Conservation (phyloP, 768 basidiomycete genomes). For the Tulasnella sp. region DNA sequence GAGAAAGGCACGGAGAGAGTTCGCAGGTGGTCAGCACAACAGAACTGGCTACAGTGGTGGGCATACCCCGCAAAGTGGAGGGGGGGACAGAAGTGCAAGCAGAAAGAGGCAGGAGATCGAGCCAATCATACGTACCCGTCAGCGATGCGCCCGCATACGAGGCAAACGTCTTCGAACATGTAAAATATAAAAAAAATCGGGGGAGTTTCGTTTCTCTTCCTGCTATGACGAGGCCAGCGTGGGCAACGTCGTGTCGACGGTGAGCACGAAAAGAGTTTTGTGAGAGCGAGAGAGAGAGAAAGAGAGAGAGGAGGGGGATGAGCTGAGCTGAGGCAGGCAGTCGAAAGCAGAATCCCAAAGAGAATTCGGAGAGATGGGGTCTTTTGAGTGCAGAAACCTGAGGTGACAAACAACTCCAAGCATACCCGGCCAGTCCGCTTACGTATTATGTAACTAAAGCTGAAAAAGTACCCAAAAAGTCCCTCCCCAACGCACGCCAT, state of each 20-base stretch:
- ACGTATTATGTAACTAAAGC: constrained; percentile 18
- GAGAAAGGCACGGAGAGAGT: neutral
- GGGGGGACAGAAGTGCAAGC: neutral
- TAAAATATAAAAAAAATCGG: neutral
- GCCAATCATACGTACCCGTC: constrained; percentile 26
- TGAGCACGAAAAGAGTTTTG: neutral
- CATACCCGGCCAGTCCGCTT: constrained; percentile 6
- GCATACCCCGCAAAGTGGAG: neutral
- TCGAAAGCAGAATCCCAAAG: constrained; percentile 19
- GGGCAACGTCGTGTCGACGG: neutral
- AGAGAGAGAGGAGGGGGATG: neutral
- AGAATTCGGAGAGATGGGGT: neutral
- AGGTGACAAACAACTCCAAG: neutral
- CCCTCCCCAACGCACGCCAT: neutral
- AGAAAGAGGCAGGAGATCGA: constrained; percentile 16
- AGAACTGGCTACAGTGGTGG: neutral
- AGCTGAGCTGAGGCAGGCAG: constrained; percentile 12
- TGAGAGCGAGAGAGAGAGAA: neutral
- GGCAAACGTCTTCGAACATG: constrained; percentile 35
- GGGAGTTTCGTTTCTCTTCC: neutral
- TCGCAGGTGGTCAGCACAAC: neutral
- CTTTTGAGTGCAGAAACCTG: neutral
- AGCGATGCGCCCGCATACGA: constrained; percentile 31
- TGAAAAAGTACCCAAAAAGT: neutral
- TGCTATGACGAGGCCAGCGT: constrained; percentile 19